Conservation (phyloP, 2,329 filamentous ascomycete species). For the Alternaria incomplexa region DNA sequence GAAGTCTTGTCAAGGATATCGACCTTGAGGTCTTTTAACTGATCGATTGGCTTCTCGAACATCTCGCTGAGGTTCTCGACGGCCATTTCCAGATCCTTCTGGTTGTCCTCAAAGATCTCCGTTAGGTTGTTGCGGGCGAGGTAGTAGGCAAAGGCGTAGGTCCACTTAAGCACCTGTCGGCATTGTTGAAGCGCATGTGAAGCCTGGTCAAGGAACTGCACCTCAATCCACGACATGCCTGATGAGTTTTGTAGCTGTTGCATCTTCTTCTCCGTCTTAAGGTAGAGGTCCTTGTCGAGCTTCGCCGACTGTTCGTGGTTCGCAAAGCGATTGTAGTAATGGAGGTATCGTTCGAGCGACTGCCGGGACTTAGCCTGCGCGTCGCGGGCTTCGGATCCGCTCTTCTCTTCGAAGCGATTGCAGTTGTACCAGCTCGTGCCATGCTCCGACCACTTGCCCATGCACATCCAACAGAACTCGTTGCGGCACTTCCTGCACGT, state of each 20-base stretch:
- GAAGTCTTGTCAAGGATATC: conserved; percentile 99
- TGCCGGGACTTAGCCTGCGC: conserved; percentile 90
- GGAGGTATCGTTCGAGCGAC: conserved; percentile 92
- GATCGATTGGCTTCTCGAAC: conserved; percentile 95
- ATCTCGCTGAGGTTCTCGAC: conserved; percentile 97
- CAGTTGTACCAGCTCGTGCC: conserved; percentile 99
- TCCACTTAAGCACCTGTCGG: conserved; percentile 99
- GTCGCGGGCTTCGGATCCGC: conserved; percentile 85
- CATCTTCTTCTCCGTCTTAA: conserved; percentile 99
- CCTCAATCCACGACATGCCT: conserved; percentile 98
- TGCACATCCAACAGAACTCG: conserved; percentile 99
- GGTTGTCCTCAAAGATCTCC: conserved; percentile 98
- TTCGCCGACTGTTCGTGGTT: conserved; percentile 98
- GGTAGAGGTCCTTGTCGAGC: conserved; percentile 92
- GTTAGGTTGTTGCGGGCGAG: conserved; percentile 94
- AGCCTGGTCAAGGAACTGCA: conserved; percentile 93
- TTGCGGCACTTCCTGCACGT: conserved; percentile 94
- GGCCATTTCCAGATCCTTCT: conserved; percentile 96
- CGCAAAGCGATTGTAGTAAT: conserved; percentile 99
- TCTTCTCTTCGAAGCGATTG: conserved; percentile 96
- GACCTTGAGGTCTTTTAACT: conserved; percentile 85
- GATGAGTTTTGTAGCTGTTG: conserved; percentile 90
- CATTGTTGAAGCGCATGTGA: conserved; percentile 94
- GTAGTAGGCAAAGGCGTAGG: conserved; percentile 98
- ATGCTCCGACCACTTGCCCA: conserved; percentile 98